phyloP scores from a whole-genome alignment of 176 grass and related monocot species.

The Secale cereale region DNA sequence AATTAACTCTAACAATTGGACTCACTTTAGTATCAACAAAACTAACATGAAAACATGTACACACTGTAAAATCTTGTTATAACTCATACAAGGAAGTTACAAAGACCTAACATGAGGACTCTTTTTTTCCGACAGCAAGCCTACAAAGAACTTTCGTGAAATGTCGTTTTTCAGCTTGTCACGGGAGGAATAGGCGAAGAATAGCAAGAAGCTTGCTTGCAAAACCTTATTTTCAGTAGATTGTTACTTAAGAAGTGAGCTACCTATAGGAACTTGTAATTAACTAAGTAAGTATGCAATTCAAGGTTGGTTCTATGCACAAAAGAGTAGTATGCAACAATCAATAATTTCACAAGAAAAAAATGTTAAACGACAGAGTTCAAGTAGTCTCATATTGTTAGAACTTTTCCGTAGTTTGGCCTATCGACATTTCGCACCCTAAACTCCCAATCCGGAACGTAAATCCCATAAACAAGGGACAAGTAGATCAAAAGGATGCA shows the following conservation, averaged over 20 bases:
- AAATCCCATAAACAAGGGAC: conserved; percentile 60
- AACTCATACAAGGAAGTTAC: too few species aligned
- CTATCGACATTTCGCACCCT: conserved; percentile 57
- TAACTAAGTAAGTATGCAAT: background rate
- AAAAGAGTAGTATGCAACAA: too few species aligned
- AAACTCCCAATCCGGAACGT: conserved; percentile 94
- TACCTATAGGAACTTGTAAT: background rate
- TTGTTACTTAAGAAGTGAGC: background rate
- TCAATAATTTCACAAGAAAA: too few species aligned
- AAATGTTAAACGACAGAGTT: background rate
- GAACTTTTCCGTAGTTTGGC: conserved; percentile 50
- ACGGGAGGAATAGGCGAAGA: background rate
- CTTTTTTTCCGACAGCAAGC: too few species aligned
- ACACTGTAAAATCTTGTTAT: too few species aligned
- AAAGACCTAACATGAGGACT: too few species aligned
- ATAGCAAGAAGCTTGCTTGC: too few species aligned
- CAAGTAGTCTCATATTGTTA: conserved; percentile 33
- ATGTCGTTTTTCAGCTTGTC: background rate
- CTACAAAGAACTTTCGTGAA: background rate
- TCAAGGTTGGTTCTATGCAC: too few species aligned
- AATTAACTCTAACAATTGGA: background rate
- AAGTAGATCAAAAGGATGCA: conserved; percentile 76
- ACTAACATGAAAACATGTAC: too few species aligned
- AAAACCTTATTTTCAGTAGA: background rate
- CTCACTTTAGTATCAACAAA: too few species aligned